Percentiles rank a stretch among this genome's conserved stretches.
Conservation (phyloP, 768 basidiomycete genomes). For the Asterophora parasitica region DNA sequence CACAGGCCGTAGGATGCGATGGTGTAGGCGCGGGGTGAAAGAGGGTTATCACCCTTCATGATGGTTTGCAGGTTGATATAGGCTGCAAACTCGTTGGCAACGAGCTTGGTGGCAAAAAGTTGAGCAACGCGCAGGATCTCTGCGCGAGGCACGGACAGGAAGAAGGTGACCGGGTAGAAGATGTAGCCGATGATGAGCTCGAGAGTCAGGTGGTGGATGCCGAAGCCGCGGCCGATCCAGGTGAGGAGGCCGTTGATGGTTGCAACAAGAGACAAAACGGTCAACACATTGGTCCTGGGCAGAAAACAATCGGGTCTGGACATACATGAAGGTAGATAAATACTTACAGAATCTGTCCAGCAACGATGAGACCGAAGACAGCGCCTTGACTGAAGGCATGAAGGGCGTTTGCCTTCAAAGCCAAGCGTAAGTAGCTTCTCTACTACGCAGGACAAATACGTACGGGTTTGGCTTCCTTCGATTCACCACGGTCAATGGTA, state of each 20-base stretch:
- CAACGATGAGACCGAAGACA: slow-evolving; percentile 78
- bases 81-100: slow-evolving; percentile 84
- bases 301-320: slow-evolving; percentile 1
- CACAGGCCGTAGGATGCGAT: slow-evolving; percentile 87
- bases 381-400: slow-evolving; percentile 89
- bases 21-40: slow-evolving; percentile 70
- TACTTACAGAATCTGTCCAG: slow-evolving; percentile 78
- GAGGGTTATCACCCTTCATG: slow-evolving; percentile 39
- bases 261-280: slow-evolving; percentile 77
- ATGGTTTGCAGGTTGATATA: slow-evolving; percentile 58
- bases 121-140: slow-evolving; percentile 81
- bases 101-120: slow-evolving; percentile 80
- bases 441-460: slow-evolving; percentile 13
- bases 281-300: slow-evolving; percentile 73
- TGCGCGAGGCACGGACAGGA: slow-evolving; percentile 70
- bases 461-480: slow-evolving; percentile 49
- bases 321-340: not conserved
- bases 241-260: slow-evolving; percentile 79
- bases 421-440: not conserved
- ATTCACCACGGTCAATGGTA: slow-evolving; percentile 73
- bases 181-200: slow-evolving; percentile 83
- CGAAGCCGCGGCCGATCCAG: slow-evolving; percentile 86
- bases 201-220: slow-evolving; percentile 75
- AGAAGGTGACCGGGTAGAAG: slow-evolving; percentile 84
- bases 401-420: slow-evolving; percentile 61